Evolutionary conservation across 352 stramenopile species (phyloP).

Genomic region (Pythium dissotocum): DNA sequence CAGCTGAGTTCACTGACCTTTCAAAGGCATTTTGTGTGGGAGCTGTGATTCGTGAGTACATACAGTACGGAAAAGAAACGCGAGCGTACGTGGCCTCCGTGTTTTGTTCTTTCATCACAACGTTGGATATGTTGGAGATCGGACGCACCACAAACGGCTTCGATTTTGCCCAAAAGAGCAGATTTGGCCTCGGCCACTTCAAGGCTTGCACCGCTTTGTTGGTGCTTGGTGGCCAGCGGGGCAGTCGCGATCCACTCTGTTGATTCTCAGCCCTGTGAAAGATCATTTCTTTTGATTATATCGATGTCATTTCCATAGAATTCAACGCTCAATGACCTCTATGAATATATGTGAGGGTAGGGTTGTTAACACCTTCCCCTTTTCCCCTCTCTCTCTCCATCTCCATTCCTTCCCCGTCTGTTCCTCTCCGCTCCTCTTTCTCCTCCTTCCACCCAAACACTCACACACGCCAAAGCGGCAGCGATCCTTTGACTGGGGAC

Average conservation of each 20-base stretch:
- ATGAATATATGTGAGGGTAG: neutral
- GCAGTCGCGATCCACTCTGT: constrained; percentile 1
- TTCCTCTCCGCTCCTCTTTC: constrained; percentile 5
- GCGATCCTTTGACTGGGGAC: constrained; percentile 1
- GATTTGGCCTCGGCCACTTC: neutral
- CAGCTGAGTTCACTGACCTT: neutral
- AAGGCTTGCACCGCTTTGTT: constrained; percentile 2
- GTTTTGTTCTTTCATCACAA: too few species aligned
- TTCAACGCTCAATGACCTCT: neutral
- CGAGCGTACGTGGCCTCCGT: neutral
- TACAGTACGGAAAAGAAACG: neutral
- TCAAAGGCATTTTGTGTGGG: neutral
- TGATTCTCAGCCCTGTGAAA: constrained; percentile 4
- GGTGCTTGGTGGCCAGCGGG: constrained; percentile 3
- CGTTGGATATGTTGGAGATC: neutral
- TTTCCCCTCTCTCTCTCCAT: neutral
- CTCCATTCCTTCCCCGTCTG: constrained; percentile 8
- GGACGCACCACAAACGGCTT: neutral
- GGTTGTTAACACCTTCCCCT: neutral
- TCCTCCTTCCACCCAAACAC: constrained; percentile 7
- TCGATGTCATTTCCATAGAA: neutral
- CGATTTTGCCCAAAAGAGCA: neutral
- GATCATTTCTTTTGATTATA: neutral
- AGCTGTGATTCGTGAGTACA: too few species aligned
- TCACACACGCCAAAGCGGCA: neutral